phyloP scores from a whole-genome alignment of 306 rosid species.

The Carpinus viminea region DNA sequence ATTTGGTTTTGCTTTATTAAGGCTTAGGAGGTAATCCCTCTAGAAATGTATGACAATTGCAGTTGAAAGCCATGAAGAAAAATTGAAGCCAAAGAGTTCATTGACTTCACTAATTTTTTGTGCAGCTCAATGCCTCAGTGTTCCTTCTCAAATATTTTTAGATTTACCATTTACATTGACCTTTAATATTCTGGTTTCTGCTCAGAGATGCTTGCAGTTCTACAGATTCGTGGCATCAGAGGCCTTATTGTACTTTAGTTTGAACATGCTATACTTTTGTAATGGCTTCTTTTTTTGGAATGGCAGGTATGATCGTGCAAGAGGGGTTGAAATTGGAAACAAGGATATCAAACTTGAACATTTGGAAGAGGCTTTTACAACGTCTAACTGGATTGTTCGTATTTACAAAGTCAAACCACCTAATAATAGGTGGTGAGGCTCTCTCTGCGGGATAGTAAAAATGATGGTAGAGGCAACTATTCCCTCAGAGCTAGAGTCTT shows the following conservation, averaged over 20 bases:
- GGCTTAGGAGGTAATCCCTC: background rate
- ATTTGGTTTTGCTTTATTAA: background rate
- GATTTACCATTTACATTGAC: background rate
- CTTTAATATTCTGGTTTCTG: background rate
- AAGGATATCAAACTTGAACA: constrained; percentile 92
- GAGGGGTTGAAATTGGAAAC: constrained; percentile 99
- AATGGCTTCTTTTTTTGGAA: constrained; percentile 14
- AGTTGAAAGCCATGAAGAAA: background rate
- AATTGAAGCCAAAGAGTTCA: background rate
- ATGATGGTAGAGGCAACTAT: constrained; percentile 24
- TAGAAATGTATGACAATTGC: background rate
- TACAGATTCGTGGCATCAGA: background rate
- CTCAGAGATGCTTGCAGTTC: background rate
- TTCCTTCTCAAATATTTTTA: background rate
- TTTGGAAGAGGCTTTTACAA: constrained; percentile 97
- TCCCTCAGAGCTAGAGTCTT: constrained; percentile 17
- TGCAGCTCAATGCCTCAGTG: background rate
- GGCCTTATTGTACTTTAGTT: background rate
- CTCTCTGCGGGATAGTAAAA: background rate
- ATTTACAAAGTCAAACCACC: constrained; percentile 99
- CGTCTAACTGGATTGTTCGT: constrained; percentile 98
- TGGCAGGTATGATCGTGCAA: constrained; percentile 91
- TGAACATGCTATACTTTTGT: constrained; percentile 3
- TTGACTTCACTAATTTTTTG: background rate
- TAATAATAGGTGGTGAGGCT: constrained; percentile 81